Conservation (phyloP, 2,329 filamentous ascomycete genomes). For the Pestalotiopsis sp. region DNA sequence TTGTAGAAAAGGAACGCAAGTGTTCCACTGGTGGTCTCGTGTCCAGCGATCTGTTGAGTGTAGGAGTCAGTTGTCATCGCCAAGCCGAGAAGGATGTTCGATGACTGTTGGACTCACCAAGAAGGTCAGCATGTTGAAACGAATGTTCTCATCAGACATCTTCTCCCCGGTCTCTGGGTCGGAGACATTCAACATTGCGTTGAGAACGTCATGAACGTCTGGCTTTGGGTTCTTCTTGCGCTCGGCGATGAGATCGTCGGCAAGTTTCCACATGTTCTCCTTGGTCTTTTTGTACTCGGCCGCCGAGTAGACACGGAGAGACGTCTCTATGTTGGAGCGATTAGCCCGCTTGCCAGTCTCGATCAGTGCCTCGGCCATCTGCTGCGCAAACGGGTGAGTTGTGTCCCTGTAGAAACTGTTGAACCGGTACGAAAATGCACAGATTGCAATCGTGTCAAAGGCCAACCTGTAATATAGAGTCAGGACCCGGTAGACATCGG, state of each 20-base stretch:
- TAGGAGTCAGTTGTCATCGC: background rate
- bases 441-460: constrained; percentile 63
- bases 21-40: constrained; percentile 71
- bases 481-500: background rate
- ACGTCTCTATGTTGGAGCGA: constrained; percentile 2
- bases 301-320: constrained; percentile 22
- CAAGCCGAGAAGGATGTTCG: background rate
- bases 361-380: constrained; percentile 51
- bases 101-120: constrained; percentile 22
- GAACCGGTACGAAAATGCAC: constrained; percentile 60
- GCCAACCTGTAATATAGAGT: constrained; percentile 44
- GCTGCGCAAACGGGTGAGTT: constrained; percentile 57
- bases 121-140: constrained; percentile 56
- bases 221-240: constrained; percentile 39
- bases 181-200: constrained; percentile 51
- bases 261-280: constrained; percentile 41
- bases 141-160: constrained; percentile 46
- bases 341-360: constrained; percentile 42
- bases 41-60: constrained; percentile 53
- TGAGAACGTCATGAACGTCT: constrained; percentile 53
- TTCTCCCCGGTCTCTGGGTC: constrained; percentile 53
- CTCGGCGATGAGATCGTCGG: constrained; percentile 47
- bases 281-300: constrained; percentile 31
- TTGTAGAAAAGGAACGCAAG: constrained; percentile 67
- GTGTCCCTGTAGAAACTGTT: constrained; percentile 58